phyloP scores from a whole-genome alignment of 2,329 filamentous ascomycete species.

The Metarhizium anisopliae region DNA sequence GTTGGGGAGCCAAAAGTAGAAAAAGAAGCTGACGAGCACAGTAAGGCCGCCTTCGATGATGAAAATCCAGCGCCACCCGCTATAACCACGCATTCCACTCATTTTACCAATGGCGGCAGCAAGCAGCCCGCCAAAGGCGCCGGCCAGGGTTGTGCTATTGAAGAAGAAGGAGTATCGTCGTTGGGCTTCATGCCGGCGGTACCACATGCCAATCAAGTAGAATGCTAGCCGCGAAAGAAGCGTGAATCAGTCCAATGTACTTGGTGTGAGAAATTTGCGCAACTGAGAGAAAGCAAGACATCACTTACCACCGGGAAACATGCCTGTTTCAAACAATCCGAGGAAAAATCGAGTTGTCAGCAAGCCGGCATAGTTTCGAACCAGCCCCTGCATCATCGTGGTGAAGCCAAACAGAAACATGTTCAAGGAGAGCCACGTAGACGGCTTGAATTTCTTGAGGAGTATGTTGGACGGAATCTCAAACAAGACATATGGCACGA shows the following conservation, averaged over 20 bases:
- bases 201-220: conserved; percentile 82
- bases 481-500: conserved; percentile 65
- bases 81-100: conserved; percentile 42
- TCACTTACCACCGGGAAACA: conserved; percentile 44
- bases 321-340: conserved; percentile 65
- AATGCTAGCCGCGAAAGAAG: conserved; percentile 26
- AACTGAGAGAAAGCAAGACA: too few species aligned
- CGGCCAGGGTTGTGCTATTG: conserved; percentile 67
- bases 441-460: conserved; percentile 53
- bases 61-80: conserved; percentile 63
- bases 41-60: conserved; percentile 47
- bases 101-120: conserved; percentile 84
- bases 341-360: conserved; percentile 79
- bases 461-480: conserved; percentile 63
- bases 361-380: conserved; percentile 67
- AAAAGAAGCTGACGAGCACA: conserved; percentile 41
- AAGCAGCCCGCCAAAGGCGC: conserved; percentile 78
- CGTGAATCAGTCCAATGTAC: conserved; percentile 8
- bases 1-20: conserved; percentile 61
- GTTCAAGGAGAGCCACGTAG: conserved; percentile 67
- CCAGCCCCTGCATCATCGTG: conserved; percentile 67
- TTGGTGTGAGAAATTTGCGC: background rate
- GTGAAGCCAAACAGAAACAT: conserved; percentile 79
- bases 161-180: conserved; percentile 94
- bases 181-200: conserved; percentile 78